phyloP scores from a whole-genome alignment of 1,284 basidiomycete species.

The Wallemia ichthyophaga region DNA sequence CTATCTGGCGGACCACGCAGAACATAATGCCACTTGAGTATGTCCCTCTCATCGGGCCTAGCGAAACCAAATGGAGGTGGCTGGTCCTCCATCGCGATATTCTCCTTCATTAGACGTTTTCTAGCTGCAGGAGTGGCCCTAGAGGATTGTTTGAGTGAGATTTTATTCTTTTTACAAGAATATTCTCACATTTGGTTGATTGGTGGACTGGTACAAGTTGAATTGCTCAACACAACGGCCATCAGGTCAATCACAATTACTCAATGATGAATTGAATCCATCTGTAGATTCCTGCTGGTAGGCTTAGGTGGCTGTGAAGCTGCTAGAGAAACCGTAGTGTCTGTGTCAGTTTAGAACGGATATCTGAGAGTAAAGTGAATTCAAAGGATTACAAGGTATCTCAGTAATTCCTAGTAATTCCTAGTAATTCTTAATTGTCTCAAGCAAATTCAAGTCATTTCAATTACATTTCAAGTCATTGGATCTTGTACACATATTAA shows the following conservation, averaged over 20 bases:
- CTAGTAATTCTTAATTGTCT: no score
- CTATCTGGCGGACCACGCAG: slow-evolving; percentile 7
- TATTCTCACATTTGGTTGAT: neutral
- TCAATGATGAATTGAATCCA: neutral
- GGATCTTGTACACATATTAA: neutral
- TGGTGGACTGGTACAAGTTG: no score
- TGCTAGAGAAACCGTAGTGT: neutral
- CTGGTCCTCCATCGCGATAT: slow-evolving; percentile 6
- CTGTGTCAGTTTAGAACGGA: neutral
- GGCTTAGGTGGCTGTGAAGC: neutral
- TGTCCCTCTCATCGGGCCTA: slow-evolving; percentile 9
- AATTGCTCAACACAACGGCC: no score
- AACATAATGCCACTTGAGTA: slow-evolving; percentile 11
- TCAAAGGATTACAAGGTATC: no score
- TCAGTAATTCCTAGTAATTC: no score
- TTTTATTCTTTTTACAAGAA: neutral
- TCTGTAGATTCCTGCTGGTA: neutral
- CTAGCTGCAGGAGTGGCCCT: neutral
- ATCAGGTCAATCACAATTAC: neutral
- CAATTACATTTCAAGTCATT: no score
- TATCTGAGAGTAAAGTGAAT: neutral
- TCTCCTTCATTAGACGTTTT: slow-evolving; percentile 6
- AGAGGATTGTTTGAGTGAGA: neutral
- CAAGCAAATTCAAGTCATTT: no score
- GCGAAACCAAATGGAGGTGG: slow-evolving; percentile 10